phyloP scores from a whole-genome alignment of 345 rosid genomes.

The Orychophragmus violaceus region DNA sequence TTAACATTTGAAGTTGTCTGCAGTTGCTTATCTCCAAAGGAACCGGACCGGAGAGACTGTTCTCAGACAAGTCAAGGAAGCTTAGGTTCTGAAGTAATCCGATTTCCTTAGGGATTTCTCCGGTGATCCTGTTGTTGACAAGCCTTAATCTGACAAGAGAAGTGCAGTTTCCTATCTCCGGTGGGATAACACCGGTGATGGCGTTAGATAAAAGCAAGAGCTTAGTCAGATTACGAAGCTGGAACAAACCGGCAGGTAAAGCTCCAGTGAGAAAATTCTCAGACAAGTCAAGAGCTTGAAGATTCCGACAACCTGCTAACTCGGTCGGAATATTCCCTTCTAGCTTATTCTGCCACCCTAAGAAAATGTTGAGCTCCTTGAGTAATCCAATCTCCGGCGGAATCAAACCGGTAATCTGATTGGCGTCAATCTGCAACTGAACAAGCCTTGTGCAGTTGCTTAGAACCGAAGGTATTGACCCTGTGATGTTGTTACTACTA shows the following conservation, averaged over 20 bases:
- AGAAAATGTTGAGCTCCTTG: constrained; percentile 59
- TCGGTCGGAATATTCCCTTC: constrained; percentile 64
- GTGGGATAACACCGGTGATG: constrained; percentile 68
- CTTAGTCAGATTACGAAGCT: constrained; percentile 64
- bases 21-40: constrained; percentile 74
- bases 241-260: constrained; percentile 62
- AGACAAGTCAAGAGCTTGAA: constrained; percentile 64
- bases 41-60: constrained; percentile 53
- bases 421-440: constrained; percentile 73
- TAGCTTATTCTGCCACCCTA: constrained; percentile 75
- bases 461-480: constrained; percentile 65
- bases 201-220: constrained; percentile 61
- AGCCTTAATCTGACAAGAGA: constrained; percentile 60
- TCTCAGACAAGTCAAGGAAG: constrained; percentile 65
- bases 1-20: constrained; percentile 56
- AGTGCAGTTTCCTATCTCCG: constrained; percentile 61
- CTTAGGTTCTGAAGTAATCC: constrained; percentile 52
- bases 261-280: constrained; percentile 60
- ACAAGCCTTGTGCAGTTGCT: constrained; percentile 52
- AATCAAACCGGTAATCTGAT: constrained; percentile 63
- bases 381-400: constrained; percentile 65
- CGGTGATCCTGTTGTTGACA: constrained; percentile 47
- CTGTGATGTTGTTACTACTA: constrained; percentile 72
- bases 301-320: constrained; percentile 53
- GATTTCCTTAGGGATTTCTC: constrained; percentile 61